Evolutionary conservation across 768 basidiomycete species (phyloP).

Genomic region (Daedaleopsis nitida): DNA sequence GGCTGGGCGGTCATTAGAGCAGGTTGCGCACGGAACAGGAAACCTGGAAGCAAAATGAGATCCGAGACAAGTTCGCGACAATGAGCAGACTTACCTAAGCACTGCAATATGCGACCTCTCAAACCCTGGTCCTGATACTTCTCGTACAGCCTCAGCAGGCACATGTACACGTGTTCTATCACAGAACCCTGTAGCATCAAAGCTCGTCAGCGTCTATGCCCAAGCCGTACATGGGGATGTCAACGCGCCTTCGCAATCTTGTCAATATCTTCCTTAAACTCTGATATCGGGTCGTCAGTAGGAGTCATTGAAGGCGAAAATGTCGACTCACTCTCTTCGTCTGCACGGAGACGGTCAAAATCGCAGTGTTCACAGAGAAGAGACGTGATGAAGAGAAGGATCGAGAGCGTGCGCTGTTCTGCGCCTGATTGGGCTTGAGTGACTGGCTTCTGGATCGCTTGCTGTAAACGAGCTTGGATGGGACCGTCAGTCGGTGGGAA

Average conservation of each 20-base stretch:
- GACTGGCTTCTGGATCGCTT: constrained; percentile 49
- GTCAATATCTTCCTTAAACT: constrained; percentile 57
- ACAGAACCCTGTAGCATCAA: constrained; percentile 56
- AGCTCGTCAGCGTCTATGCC: background rate
- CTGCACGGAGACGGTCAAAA: constrained; percentile 74
- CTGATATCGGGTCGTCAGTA: constrained; percentile 33
- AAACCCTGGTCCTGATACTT: constrained; percentile 61
- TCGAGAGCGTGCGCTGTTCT: constrained; percentile 58
- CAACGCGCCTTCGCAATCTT: constrained; percentile 53
- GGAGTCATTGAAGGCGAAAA: no score
- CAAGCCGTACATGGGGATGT: background rate
- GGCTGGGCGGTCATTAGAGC: constrained; percentile 82
- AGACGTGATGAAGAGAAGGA: constrained; percentile 83
- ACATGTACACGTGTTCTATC: constrained; percentile 80
- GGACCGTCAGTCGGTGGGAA: background rate
- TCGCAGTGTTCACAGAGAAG: constrained; percentile 88
- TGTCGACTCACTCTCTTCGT: constrained; percentile 54
- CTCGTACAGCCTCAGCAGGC: constrained; percentile 71
- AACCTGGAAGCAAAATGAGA: constrained; percentile 46
- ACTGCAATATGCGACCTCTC: constrained; percentile 77
- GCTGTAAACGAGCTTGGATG: constrained; percentile 60
- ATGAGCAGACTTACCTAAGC: constrained; percentile 61
- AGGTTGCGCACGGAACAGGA: constrained; percentile 90
- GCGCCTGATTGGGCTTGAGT: constrained; percentile 43
- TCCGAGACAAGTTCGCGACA: background rate